A percentile compares a stretch with the other conserved stretches of the same genome.
These are phyloP conservation scores for Ogataea parapolymorpha DNA, from an alignment of 805 yeast species.

Conservation along the genomic window DNA sequence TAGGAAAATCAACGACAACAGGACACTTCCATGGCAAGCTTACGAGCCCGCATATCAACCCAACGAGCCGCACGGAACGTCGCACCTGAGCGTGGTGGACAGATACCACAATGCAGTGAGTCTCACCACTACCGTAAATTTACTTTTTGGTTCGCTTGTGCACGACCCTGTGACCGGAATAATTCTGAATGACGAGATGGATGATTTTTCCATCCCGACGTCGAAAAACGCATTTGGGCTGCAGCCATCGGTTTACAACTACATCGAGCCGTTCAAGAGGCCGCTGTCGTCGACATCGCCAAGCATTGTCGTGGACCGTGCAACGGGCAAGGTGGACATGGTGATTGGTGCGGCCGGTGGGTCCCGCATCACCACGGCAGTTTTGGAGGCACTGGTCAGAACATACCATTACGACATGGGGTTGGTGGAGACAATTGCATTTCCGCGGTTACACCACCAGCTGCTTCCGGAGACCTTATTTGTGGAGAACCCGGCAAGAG, in stretches of 20 bases:
- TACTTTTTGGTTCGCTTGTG: slow-evolving; percentile 77
- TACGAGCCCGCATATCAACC: slow-evolving; percentile 78
- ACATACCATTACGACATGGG: slow-evolving; percentile 55
- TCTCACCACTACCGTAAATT: slow-evolving; percentile 84
- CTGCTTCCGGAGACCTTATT: slow-evolving; percentile 66
- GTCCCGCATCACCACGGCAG: slow-evolving; percentile 75
- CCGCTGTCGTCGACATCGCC: slow-evolving; percentile 87
- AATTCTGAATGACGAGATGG: slow-evolving; percentile 87
- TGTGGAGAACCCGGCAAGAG: slow-evolving; percentile 54
- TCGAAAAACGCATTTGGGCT: slow-evolving; percentile 73
- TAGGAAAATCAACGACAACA: slow-evolving; percentile 47
- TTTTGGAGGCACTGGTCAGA: slow-evolving; percentile 76
- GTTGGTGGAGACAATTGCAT: slow-evolving; percentile 66
- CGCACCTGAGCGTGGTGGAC: slow-evolving; percentile 83
- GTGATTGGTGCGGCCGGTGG: slow-evolving; percentile 96
- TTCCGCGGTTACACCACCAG: slow-evolving; percentile 88
- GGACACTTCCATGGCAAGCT: slow-evolving; percentile 65
- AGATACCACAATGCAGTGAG: slow-evolving; percentile 71
- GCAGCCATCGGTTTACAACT: slow-evolving; percentile 78
- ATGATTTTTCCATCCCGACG: slow-evolving; percentile 79
- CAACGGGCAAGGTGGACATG: slow-evolving; percentile 50
- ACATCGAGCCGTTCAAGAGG: slow-evolving; percentile 68
- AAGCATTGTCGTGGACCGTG: slow-evolving; percentile 50
- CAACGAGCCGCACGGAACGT: slow-evolving; percentile 84
- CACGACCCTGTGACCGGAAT: slow-evolving; percentile 82